Base-by-base conservation (phyloP, 345 rosid species). In the Syzygium jambos region DNA sequence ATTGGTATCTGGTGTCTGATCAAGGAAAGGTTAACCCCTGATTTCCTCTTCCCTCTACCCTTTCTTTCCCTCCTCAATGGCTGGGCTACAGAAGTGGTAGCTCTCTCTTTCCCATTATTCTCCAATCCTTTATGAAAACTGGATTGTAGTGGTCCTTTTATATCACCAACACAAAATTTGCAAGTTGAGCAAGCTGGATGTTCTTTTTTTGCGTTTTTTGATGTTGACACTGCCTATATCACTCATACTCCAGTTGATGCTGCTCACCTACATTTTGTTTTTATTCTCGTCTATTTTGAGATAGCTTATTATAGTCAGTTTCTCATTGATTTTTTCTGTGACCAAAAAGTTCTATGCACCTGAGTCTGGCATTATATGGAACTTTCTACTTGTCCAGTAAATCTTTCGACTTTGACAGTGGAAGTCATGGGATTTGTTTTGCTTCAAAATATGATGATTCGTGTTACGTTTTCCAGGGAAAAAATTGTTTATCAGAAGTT, bases 401-500 rank as follows among this genome's bases (percentile, higher is more conserved):
- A 73, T 73, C 80, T 38, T 34, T 65, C 30, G 46, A 68, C 56
- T 84, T 52, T 53, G 41, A 84, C 51, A n/a, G 25, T 84, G 30
- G 38, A 52, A 84, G 59, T 84, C 55, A 10, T n/a, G 86, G 61
- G 49, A 84, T 53, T 84, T 17, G 27, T 27, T 84, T 84, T 51
- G 53, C 27, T 55, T 52, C 63, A 84, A 30, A 38, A 73, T 22
- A 73, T 84, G 86, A 25, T 84, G 55, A 9, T 84, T 86, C 15
- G 85, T 90, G 49, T 51, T 87, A 89, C 88, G n/a, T 89, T 78
- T 91, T 92, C 80, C 95, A 96, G 99, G 95, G 99, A 96, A 88
- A 90, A 93, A 87, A 96, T 95, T 90, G 98, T 95, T 85, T 98
- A 95, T 87, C 96, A 91, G 91, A 96, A 95, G 91, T 96, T 96